Percentiles rank a stretch among this genome's conserved stretches.
phyloP scores from a whole-genome alignment of 257 asterid genomes.

The Solanum rostratum region DNA sequence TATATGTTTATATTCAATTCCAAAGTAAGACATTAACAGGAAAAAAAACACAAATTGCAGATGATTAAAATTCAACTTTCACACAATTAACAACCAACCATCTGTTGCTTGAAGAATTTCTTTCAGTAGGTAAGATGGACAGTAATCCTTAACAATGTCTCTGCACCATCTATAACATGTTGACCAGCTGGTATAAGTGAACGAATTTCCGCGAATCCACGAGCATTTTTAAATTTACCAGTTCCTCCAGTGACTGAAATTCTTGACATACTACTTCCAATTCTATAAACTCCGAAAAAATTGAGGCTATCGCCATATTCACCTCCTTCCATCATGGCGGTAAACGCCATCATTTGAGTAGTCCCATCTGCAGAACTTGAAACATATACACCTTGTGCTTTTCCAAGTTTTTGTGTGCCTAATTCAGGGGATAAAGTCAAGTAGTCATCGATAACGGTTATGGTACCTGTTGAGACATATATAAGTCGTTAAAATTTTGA shows the following conservation, averaged over 20 bases:
- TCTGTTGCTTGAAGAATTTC: not conserved
- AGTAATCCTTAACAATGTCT: slow-evolving; percentile 31
- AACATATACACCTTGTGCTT: slow-evolving; percentile 40
- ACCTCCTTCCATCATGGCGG: slow-evolving; percentile 43
- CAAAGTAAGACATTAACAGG: not conserved
- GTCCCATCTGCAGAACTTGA: slow-evolving; percentile 45
- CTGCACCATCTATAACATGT: slow-evolving; percentile 35
- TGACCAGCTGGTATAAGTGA: slow-evolving; percentile 37
- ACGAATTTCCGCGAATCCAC: slow-evolving; percentile 37
- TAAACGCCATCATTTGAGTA: slow-evolving; percentile 43
- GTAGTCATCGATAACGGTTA: slow-evolving; percentile 36
- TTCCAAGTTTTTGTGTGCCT: slow-evolving; percentile 27
- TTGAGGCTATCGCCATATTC: slow-evolving; percentile 42
- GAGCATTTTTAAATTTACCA: slow-evolving; percentile 37
- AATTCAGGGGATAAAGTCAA: slow-evolving; percentile 29
- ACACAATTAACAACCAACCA: not conserved
- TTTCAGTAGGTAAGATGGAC: slow-evolving; percentile 26
- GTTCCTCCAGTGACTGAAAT: slow-evolving; percentile 38
- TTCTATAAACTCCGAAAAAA: slow-evolving; percentile 39
- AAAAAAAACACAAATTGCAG: not conserved
- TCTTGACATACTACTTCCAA: slow-evolving; percentile 35
- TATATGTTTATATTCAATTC: not conserved
- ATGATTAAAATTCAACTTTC: not conserved
- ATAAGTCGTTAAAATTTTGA: not conserved
- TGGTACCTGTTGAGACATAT: slow-evolving; percentile 2